phyloP scores from a whole-genome alignment of 73 alveolate species.

The Breviolum minutum region DNA sequence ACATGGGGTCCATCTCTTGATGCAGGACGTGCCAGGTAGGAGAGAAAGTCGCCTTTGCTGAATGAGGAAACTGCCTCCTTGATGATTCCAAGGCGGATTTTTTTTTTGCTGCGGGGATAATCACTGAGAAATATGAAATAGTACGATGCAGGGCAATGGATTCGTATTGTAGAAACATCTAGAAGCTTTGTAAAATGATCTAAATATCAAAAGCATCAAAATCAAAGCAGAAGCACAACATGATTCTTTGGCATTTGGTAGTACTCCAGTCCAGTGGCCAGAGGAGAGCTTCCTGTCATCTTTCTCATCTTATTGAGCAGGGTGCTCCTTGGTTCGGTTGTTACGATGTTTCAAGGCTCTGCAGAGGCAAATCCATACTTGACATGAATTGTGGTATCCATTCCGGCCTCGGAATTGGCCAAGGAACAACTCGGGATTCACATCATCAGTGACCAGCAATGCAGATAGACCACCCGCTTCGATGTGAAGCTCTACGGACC shows the following conservation, averaged over 20 bases:
- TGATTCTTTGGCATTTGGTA: not conserved
- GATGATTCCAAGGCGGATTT: not conserved
- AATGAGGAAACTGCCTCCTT: no score
- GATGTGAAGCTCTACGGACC: not conserved
- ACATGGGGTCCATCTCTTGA: conserved; percentile 76
- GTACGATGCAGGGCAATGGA: not conserved
- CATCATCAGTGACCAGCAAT: not conserved
- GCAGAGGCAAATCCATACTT: no score
- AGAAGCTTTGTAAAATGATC: no score
- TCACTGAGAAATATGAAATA: not conserved
- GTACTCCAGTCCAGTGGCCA: not conserved
- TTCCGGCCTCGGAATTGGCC: no score
- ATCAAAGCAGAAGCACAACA: no score
- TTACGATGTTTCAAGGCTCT: no score
- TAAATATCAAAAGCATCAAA: no score
- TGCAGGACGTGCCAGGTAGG: conserved; percentile 44
- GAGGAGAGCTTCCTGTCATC: not conserved
- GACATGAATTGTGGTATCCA: no score
- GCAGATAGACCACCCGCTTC: conserved; percentile 11
- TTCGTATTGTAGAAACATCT: not conserved
- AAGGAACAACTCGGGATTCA: not conserved
- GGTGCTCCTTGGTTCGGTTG: not conserved
- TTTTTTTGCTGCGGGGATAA: not conserved
- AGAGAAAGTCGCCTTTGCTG: conserved; percentile 31
- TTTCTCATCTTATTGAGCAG: not conserved